Evolutionary conservation across 495 filamentous ascomycete species (phyloP).

Genomic region (Lophiotrema nucula): DNA sequence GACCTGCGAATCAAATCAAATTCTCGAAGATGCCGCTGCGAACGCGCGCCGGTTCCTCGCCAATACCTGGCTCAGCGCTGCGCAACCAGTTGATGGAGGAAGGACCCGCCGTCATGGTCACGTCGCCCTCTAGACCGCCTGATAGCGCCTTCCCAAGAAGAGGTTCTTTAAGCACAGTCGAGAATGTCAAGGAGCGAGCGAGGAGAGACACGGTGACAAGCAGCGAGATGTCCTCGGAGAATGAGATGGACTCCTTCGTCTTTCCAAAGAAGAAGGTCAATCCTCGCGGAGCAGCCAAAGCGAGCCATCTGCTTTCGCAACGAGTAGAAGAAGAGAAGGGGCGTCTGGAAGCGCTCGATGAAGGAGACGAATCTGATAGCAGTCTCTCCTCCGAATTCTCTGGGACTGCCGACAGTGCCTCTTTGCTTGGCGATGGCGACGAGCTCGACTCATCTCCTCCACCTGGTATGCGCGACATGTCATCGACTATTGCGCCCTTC

Average conservation of each 20-base stretch:
- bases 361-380: slow-evolving; percentile 62
- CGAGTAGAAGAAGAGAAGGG: slow-evolving; percentile 44
- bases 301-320: slow-evolving; percentile 49
- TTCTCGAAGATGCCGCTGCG: slow-evolving; percentile 94
- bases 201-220: slow-evolving; percentile 86
- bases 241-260: slow-evolving; percentile 70
- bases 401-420: slow-evolving; percentile 61
- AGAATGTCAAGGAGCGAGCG: slow-evolving; percentile 69
- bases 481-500: slow-evolving; percentile 31
- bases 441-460: slow-evolving; percentile 44
- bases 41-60: slow-evolving; percentile 81
- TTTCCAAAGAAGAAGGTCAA: slow-evolving; percentile 63
- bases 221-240: slow-evolving; percentile 89
- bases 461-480: slow-evolving; percentile 39
- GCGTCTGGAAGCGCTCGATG: slow-evolving; percentile 51
- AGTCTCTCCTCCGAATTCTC: slow-evolving; percentile 68
- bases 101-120: slow-evolving; percentile 41
- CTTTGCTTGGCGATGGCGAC: slow-evolving; percentile 54
- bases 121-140: slow-evolving; percentile 49
- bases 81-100: slow-evolving; percentile 36
- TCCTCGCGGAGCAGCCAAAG: slow-evolving; percentile 50
- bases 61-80: slow-evolving; percentile 57
- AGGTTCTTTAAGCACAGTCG: slow-evolving; percentile 74
- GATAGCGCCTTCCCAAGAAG: slow-evolving; percentile 54
- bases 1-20: slow-evolving; percentile 76